Percentiles rank a stretch among this genome's conserved stretches.
Evolutionary conservation across 176 grass and related monocot species (phyloP).

Genomic region (Otatea glauca): DNA sequence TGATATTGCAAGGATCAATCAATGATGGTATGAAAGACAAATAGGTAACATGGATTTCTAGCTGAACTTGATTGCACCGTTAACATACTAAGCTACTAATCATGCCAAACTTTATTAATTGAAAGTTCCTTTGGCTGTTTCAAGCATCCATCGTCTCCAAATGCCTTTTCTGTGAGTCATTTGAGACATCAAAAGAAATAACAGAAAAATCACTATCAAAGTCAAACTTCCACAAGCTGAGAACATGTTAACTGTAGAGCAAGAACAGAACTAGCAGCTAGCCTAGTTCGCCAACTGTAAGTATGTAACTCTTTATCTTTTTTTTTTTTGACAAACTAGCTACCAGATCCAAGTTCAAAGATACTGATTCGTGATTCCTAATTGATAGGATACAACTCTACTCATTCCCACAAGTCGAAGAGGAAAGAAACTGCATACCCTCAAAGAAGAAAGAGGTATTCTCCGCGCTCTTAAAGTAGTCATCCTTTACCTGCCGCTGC

Average conservation of each 20-base stretch:
- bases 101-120: constrained; percentile 97
- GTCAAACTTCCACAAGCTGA: background rate
- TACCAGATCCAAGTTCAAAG: background rate
- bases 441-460: constrained; percentile 99
- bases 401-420: background rate
- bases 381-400: background rate
- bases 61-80: constrained; percentile 10
- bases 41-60: background rate
- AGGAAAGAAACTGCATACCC: constrained; percentile 52
- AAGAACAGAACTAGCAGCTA: background rate
- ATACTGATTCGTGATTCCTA: constrained; percentile 17
- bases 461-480: constrained; percentile 87
- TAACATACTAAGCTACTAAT: constrained; percentile 55
- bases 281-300: background rate
- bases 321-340: background rate
- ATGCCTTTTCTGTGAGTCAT: constrained; percentile 74
- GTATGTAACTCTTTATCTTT: background rate
- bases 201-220: constrained; percentile 2
- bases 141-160: constrained; percentile 83
- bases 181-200: background rate
- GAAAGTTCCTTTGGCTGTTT: constrained; percentile 92
- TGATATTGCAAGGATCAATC: constrained; percentile 4
- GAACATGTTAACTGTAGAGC: constrained; percentile 21
- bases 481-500: constrained; percentile 77
- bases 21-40: background rate